phyloP scores from a whole-genome alignment of 371 early-diverging fungal species.

The Capillidium heterosporum region DNA sequence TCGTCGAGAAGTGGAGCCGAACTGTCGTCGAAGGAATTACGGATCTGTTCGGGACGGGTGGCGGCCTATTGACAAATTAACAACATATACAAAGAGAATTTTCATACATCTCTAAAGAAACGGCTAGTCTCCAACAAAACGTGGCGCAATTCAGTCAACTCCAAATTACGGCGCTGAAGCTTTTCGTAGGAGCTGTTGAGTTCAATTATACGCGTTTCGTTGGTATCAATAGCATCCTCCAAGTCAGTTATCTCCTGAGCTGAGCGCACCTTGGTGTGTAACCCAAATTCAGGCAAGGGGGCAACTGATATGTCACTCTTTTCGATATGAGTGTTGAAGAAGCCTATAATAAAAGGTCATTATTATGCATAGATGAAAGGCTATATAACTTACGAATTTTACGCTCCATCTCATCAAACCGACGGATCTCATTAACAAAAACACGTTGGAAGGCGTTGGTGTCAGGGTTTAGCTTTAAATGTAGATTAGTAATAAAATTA shows the following conservation, averaged over 20 bases:
- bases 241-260: constrained; percentile 90
- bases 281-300: constrained; percentile 26
- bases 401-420: constrained; percentile 87
- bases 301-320: constrained; percentile 56
- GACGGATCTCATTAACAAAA: constrained; percentile 81
- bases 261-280: constrained; percentile 46
- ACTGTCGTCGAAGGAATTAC: constrained; percentile 31
- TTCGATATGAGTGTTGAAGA: constrained; percentile 60
- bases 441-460: constrained; percentile 93
- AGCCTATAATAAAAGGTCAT: constrained; percentile 23
- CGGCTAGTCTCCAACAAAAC: constrained; percentile 73
- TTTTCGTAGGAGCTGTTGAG: constrained; percentile 77
- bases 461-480: constrained; percentile 65
- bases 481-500: not conserved
- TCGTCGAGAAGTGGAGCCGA: constrained; percentile 40
- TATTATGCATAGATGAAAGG: not conserved
- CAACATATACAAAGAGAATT: not conserved
- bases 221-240: constrained; percentile 57
- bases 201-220: constrained; percentile 63
- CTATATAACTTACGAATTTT: constrained; percentile 52
- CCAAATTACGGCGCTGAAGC: constrained; percentile 66
- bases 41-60: constrained; percentile 23
- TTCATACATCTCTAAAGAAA: constrained; percentile 52
- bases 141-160: constrained; percentile 75
- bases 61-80: constrained; percentile 19